Evolutionary conservation across 1,284 basidiomycete species (phyloP).

Genomic region (Sporisorium sorghi): DNA sequence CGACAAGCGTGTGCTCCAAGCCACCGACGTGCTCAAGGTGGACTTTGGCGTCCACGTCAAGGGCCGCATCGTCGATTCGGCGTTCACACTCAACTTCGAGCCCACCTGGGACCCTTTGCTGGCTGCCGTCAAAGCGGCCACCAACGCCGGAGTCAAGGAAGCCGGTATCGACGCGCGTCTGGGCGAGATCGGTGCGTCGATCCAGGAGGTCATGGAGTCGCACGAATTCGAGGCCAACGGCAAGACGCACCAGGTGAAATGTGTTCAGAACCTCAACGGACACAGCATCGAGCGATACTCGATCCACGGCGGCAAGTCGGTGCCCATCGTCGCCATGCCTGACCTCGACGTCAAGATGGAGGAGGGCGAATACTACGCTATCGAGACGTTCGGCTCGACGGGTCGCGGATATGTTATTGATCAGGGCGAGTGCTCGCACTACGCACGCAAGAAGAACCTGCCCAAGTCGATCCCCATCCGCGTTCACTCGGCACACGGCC

Average conservation of each 20-base stretch:
- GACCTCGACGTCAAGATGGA: conserved; percentile 95
- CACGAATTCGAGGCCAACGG: conserved; percentile 94
- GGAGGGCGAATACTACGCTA: conserved; percentile 98
- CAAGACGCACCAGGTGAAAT: conserved; percentile 77
- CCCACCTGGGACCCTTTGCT: conserved; percentile 89
- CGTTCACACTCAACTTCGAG: conserved; percentile 91
- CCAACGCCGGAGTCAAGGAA: conserved; percentile 80
- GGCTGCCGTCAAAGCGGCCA: conserved; percentile 92
- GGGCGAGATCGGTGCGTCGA: conserved; percentile 89
- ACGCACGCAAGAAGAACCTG: conserved; percentile 76
- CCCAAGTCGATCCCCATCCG: conserved; percentile 75
- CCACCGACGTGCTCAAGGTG: conserved; percentile 92
- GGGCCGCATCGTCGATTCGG: conserved; percentile 93
- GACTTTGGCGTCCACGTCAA: conserved; percentile 97
- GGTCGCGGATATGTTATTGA: conserved; percentile 94
- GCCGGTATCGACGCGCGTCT: conserved; percentile 95
- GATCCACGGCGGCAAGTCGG: conserved; percentile 77
- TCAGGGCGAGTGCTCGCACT: conserved; percentile 89
- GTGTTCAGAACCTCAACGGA: conserved; percentile 67
- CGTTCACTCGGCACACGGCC: conserved; percentile 80
- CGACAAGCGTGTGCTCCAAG: conserved; percentile 86
- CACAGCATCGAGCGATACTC: conserved; percentile 67
- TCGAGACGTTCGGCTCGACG: conserved; percentile 98
- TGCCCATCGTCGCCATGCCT: conserved; percentile 83
- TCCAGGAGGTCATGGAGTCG: conserved; percentile 99